phyloP scores from a whole-genome alignment of 73 alveolate species.

The Paramecium sexaurelia region DNA sequence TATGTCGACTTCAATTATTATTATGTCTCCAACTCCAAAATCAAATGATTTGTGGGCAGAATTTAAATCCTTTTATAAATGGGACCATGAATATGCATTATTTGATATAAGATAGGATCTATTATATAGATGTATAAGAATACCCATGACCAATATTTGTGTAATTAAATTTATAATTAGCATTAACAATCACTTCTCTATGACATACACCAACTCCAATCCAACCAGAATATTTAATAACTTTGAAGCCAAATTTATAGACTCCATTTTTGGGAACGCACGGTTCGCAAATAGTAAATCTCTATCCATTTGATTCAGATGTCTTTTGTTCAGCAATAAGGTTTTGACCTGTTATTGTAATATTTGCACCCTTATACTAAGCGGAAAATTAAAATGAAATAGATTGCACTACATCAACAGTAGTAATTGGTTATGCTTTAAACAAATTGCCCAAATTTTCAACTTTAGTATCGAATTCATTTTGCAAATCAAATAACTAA shows the following conservation, averaged over 20 bases:
- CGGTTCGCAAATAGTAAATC: constrained; percentile 53
- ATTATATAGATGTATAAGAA: no score
- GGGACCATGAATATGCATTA: constrained; percentile 60
- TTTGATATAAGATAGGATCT: constrained; percentile 46
- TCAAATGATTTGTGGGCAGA: constrained; percentile 56
- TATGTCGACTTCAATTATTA: not conserved
- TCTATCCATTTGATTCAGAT: constrained; percentile 55
- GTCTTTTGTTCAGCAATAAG: constrained; percentile 21
- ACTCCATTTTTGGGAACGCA: constrained; percentile 4
- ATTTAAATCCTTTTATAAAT: constrained; percentile 23
- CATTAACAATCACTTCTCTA: constrained; percentile 32
- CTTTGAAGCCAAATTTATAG: constrained; percentile 31
- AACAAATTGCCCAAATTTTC: not conserved
- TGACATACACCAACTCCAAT: constrained; percentile 55
- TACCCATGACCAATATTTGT: constrained; percentile 61
- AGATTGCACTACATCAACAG: not conserved
- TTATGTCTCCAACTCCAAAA: constrained; percentile 26
- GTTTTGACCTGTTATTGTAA: not conserved
- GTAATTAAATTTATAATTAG: constrained; percentile 32
- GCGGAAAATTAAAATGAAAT: constrained; percentile 9
- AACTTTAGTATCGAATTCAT: constrained; percentile 9
- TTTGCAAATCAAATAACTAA: not conserved
- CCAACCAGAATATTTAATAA: constrained; percentile 58
- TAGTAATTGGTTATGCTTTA: not conserved
- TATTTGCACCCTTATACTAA: constrained; percentile 20